Evolutionary conservation across 306 rosid species (phyloP), one percentile per base, ranked within the genome.

Genomic region (Trifolium fragiferum): DNA sequence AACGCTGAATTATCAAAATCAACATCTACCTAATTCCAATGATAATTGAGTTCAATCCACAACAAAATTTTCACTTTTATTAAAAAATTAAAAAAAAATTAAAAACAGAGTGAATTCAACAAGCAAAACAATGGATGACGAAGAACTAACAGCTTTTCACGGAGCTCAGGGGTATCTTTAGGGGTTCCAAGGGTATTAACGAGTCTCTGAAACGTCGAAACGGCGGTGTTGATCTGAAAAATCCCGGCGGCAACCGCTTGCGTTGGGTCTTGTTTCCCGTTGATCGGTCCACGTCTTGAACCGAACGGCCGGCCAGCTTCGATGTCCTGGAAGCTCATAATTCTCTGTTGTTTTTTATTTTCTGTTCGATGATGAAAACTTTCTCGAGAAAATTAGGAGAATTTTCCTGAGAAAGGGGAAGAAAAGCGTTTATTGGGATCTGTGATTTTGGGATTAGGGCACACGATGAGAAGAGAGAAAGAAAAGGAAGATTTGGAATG

Each of bases 141-240:
- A 41, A 44, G 33, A 79, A 79, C 97, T 87, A 72, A 94, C 98
- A 94, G 93, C 89, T 94, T 94, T 38, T 94, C 97, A 12, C 98
- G 98, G 33, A 94, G 92, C 73, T 91, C 98, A 12, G 92, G 93
- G 35, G 98, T 94, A 71, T 94, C 98, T 68, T 94, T 94, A 0
- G 98, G 98, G 63, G 98, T 94, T 23, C 98, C 98, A 54, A 94
- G 87, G 80, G 98, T 94, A 83, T 94, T 94, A 73, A 94, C 98
- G 46, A 88, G 98, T 67, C 98, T 84, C 90, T 94, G 98, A 70
- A 94, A 94, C 23, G 98, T 90, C 40, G 95, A 87, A 1, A 94
- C 98, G 32, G 97, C 96, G 30, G 98, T 94, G 75, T 89, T 94
- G 90, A 94, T 94, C 96, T 94, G 97, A 72, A 94, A 94, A 57